Conservation (phyloP, 2,329 filamentous ascomycete species). For the Whalleya microplaca region DNA sequence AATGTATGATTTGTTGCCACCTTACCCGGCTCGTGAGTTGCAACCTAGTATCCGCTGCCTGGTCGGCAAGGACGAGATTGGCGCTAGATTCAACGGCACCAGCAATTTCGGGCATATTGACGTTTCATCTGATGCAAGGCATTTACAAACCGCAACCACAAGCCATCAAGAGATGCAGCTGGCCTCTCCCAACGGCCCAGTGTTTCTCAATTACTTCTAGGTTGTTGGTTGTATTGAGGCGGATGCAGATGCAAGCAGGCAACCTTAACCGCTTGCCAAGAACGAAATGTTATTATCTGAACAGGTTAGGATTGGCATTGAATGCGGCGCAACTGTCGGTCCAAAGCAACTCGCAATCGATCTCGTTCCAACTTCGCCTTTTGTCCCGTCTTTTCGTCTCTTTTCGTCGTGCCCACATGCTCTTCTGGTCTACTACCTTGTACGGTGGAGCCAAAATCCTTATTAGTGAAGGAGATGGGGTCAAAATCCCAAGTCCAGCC, state of each 20-base stretch:
- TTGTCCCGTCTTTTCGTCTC: background rate
- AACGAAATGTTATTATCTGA: conserved; percentile 12
- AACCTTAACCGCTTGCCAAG: conserved; percentile 27
- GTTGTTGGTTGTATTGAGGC: conserved; percentile 19
- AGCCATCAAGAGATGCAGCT: conserved; percentile 19
- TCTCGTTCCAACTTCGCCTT: conserved; percentile 3
- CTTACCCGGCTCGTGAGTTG: conserved; percentile 12
- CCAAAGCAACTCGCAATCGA: conserved; percentile 17
- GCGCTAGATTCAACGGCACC: conserved; percentile 21
- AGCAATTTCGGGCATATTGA: conserved; percentile 23
- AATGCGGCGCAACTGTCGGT: conserved; percentile 27
- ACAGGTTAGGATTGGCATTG: conserved; percentile 8
- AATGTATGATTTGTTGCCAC: background rate
- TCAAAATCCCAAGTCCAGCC: background rate
- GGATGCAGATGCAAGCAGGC: conserved; percentile 21
- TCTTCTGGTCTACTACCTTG: background rate
- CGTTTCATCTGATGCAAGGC: conserved; percentile 29
- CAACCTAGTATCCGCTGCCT: conserved; percentile 9
- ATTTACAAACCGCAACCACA: background rate
- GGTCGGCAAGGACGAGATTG: conserved; percentile 23
- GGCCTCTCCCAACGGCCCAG: conserved; percentile 14
- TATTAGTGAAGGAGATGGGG: background rate
- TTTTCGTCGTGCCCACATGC: background rate
- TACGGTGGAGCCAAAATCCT: background rate
- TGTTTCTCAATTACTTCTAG: conserved; percentile 7